Evolutionary conservation across 2,329 filamentous ascomycete species (phyloP), one percentile per base, ranked within the genome.

Genomic region (Colletotrichum plurivorum): DNA sequence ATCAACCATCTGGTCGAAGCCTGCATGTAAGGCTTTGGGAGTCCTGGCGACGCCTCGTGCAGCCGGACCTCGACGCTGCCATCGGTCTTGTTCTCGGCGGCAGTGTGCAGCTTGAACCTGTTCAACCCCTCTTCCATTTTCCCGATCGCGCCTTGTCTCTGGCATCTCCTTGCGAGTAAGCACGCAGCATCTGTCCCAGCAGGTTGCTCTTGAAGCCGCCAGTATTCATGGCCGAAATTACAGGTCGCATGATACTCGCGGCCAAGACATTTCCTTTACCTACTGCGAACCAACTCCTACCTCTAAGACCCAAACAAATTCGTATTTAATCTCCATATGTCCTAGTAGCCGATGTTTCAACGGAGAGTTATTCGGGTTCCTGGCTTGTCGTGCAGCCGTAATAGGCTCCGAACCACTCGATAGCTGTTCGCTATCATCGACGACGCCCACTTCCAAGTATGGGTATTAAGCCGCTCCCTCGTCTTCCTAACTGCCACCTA

Each of bases 291-390:
- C 13, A 20, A 20, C 49, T 79, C 73, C 78, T 78, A 81, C 1
- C 79, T 67, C 59, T 79, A 77, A 0, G 79, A 78, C 0, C 78
- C 70, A 36, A 80, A 81, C 25, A 76, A 71, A 18, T 76, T 72
- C 0, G 77, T 73, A 41, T 83, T 79, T 0, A 25, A 25, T 25
- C 22, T 5, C 22, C 4, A 22, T 25, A 1, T 25, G 4, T 25
- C 22, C 22, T 25, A 25, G 3, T 25, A 25, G 22, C 22, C 22
- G 22, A 25, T 25, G 22, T 25, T 25, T 25, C 22, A 25, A 25
- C 22, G 2, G 22, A 25, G 22, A 25, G 3, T 25, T 2, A 25
- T 25, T 25, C 22, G 3, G 22, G 22, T 25, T 5, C 22, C 22
- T 5, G 22, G 22, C 22, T 25, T 25, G 22, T 22, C 22, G 22